Evolutionary conservation across 2,329 filamentous ascomycete genomes (phyloP).

Genomic region (Aureobasidium mangrovei): DNA sequence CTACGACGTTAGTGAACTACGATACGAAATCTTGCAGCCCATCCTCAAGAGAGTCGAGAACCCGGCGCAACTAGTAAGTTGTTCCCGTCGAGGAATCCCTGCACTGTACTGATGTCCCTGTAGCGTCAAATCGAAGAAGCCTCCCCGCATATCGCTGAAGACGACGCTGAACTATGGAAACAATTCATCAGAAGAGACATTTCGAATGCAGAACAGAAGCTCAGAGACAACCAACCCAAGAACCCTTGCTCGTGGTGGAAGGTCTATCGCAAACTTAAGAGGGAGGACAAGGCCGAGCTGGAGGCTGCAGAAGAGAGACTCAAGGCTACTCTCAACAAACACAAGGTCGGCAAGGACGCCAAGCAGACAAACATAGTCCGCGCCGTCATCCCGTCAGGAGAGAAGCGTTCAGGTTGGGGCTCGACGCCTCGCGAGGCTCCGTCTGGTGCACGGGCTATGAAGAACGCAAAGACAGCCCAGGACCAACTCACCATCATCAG

Average conservation of each 20-base stretch:
- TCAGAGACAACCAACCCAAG: conserved; percentile 48
- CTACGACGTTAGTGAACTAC: conserved; percentile 61
- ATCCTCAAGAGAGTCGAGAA: conserved; percentile 65
- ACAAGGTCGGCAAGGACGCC: conserved; percentile 49
- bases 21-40: conserved; percentile 55
- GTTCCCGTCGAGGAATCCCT: neutral
- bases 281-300: conserved; percentile 31
- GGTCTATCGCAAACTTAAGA: conserved; percentile 52
- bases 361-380: conserved; percentile 35
- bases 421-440: conserved; percentile 1
- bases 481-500: conserved; percentile 3
- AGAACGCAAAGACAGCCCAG: conserved; percentile 17
- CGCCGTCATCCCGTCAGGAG: conserved; percentile 15
- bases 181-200: conserved; percentile 73
- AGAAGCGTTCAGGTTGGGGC: neutral
- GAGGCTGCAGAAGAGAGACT: conserved; percentile 26
- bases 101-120: neutral
- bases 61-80: conserved; percentile 54
- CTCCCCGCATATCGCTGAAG: conserved; percentile 65
- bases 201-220: conserved; percentile 54
- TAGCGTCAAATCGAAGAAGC: conserved; percentile 56
- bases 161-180: conserved; percentile 67
- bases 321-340: conserved; percentile 49
- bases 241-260: conserved; percentile 66
- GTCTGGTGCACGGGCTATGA: conserved; percentile 12